Percentiles rank a stretch among this genome's conserved stretches.
phyloP scores from a whole-genome alignment of 2,329 filamentous ascomycete species.

The Colletotrichum cereale region DNA sequence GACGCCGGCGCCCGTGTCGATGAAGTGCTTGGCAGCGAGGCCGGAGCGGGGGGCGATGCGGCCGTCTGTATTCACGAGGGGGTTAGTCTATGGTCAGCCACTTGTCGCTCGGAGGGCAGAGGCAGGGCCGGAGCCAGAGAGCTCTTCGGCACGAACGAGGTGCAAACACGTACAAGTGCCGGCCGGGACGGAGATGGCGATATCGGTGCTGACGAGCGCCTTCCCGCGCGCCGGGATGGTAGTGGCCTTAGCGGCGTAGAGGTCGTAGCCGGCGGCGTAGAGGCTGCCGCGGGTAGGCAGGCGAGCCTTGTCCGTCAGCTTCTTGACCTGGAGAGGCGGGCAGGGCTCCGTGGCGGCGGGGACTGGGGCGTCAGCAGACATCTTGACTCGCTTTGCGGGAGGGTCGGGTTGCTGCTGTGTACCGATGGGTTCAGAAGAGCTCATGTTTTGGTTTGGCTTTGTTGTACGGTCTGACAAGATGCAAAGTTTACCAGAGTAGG shows the following conservation, averaged over 20 bases:
- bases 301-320: slow-evolving; percentile 82
- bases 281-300: slow-evolving; percentile 90
- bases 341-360: slow-evolving; percentile 54
- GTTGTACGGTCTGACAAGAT: neutral
- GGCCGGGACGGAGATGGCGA: slow-evolving; percentile 89
- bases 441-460: slow-evolving; percentile 44
- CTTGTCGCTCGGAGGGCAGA: neutral
- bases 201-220: slow-evolving; percentile 88
- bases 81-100: slow-evolving; percentile 20
- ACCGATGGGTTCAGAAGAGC: slow-evolving; percentile 52
- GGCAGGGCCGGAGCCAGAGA: neutral
- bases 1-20: slow-evolving; percentile 94
- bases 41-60: slow-evolving; percentile 92
- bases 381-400: slow-evolving; percentile 84
- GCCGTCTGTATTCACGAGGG: slow-evolving; percentile 70
- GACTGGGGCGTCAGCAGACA: slow-evolving; percentile 53
- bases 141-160: neutral
- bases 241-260: slow-evolving; percentile 83
- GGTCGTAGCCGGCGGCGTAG: slow-evolving; percentile 92
- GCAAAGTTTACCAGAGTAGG: slow-evolving; percentile 3
- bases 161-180: slow-evolving; percentile 84
- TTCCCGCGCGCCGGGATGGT: slow-evolving; percentile 86
- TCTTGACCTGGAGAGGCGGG: slow-evolving; percentile 86
- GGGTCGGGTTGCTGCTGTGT: slow-evolving; percentile 70
- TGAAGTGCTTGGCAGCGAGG: slow-evolving; percentile 92